Evolutionary conservation across 805 yeast genomes (phyloP).

Genomic region (Ogataea kodamae): DNA sequence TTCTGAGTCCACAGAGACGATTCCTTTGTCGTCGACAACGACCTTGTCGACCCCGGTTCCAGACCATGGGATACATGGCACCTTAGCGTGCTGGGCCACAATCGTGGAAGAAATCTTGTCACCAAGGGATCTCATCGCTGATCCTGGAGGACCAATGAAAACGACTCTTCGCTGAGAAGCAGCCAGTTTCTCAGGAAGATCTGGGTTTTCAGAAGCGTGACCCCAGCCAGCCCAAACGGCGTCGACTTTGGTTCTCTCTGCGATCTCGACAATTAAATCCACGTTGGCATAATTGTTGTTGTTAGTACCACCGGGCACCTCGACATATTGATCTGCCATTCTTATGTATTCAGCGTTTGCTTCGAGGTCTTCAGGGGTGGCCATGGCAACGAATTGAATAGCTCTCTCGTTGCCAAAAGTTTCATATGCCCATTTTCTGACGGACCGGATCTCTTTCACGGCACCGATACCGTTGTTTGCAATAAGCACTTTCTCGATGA

Average conservation of each 20-base stretch:
- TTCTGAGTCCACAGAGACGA: conserved; percentile 85
- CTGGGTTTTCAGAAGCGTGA: conserved; percentile 98
- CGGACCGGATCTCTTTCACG: conserved; percentile 95
- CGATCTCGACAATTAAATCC: conserved; percentile 92
- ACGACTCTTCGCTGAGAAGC: conserved; percentile 86
- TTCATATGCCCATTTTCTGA: conserved; percentile 98
- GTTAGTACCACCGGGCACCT: conserved; percentile 99
- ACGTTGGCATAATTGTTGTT: conserved; percentile 98
- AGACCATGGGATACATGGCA: conserved; percentile 99
- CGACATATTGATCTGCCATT: conserved; percentile 98
- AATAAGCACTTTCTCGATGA: conserved; percentile 79
- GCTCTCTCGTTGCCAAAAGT: conserved; percentile 96
- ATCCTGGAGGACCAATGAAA: conserved; percentile 98
- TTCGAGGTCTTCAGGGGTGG: conserved; percentile 97
- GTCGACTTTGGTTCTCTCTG: conserved; percentile 93
- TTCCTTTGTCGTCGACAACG: conserved; percentile 62
- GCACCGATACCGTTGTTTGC: conserved; percentile 99
- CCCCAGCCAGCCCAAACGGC: conserved; percentile 99
- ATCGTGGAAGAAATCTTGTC: conserved; percentile 97
- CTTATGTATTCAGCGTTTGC: conserved; percentile 97
- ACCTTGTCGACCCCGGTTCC: conserved; percentile 96
- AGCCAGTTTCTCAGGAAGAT: conserved; percentile 88
- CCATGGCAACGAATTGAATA: conserved; percentile 95
- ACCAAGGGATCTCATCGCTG: conserved; percentile 99
- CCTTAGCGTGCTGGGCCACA: conserved; percentile 97